A percentile compares a stretch with the other conserved stretches of the same genome.
phyloP scores from a whole-genome alignment of 441 rosid genomes.

The Raphanus hybrid region DNA sequence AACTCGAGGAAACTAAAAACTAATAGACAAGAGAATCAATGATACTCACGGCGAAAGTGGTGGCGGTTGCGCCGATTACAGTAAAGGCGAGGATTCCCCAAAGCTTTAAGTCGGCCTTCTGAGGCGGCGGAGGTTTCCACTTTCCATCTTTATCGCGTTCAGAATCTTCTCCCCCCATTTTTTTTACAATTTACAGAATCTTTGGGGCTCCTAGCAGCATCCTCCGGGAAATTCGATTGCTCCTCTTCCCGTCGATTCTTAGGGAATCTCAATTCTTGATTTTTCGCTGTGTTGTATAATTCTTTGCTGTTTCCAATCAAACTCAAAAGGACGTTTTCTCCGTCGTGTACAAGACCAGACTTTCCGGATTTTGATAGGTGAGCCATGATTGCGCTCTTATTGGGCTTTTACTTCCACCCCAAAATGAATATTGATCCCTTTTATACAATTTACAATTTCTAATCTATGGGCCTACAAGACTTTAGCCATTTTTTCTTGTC shows the following conservation, averaged over 20 bases:
- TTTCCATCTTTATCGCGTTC: slow-evolving; percentile 44
- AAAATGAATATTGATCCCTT: not conserved
- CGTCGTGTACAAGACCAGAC: not conserved
- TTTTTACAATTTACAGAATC: slow-evolving; percentile 6
- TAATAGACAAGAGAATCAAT: not conserved
- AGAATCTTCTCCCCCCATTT: slow-evolving; percentile 48
- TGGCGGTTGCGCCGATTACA: slow-evolving; percentile 81
- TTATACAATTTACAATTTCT: too few relatives aligned
- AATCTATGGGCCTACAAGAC: too few relatives aligned
- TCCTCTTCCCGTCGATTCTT: not conserved
- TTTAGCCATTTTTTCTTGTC: too few relatives aligned
- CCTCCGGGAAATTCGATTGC: slow-evolving; percentile 9
- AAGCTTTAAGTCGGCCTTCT: slow-evolving; percentile 53
- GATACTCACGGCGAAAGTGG: slow-evolving; percentile 72
- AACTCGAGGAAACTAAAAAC: too few relatives aligned
- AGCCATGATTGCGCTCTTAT: not conserved
- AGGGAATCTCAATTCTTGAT: not conserved
- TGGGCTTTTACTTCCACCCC: not conserved
- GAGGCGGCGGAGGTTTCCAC: slow-evolving; percentile 47
- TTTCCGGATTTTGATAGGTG: not conserved
- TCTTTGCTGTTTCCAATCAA: slow-evolving; percentile 1
- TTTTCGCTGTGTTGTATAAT: not conserved
- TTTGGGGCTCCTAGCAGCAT: slow-evolving; percentile 24
- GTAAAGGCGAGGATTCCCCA: slow-evolving; percentile 78
- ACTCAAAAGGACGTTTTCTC: not conserved